Percentiles rank a stretch among this genome's conserved stretches.
phyloP scores from a whole-genome alignment of 208 protist species.

The Sergeia podlipaevii region DNA sequence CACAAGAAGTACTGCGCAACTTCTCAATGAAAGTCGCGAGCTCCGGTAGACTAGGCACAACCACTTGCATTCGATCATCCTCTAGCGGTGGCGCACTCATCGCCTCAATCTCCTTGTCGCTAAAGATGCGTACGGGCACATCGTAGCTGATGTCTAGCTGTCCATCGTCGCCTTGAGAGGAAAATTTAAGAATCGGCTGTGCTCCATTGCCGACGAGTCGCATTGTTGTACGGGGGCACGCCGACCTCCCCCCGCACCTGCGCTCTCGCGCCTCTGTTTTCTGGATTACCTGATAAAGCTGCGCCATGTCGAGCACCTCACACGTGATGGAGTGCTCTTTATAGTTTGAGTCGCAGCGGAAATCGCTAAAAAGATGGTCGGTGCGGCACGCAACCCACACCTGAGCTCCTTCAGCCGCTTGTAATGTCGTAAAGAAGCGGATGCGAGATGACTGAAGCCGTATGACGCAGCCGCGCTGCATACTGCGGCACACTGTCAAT shows the following conservation, averaged over 20 bases:
- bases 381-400: constrained; percentile 71
- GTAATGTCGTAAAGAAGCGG: constrained; percentile 64
- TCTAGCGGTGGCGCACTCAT: constrained; percentile 49
- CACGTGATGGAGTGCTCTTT: constrained; percentile 70
- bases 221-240: constrained; percentile 32
- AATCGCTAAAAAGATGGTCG: constrained; percentile 59
- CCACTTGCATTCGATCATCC: constrained; percentile 36
- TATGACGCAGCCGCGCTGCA: constrained; percentile 49
- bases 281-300: constrained; percentile 64
- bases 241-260: constrained; percentile 6
- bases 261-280: constrained; percentile 47
- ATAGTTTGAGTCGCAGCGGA: constrained; percentile 60
- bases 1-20: constrained; percentile 55
- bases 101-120: constrained; percentile 42
- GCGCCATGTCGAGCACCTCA: constrained; percentile 58
- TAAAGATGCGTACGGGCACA: constrained; percentile 69
- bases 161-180: constrained; percentile 30
- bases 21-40: constrained; percentile 75
- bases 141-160: constrained; percentile 67
- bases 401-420: constrained; percentile 55
- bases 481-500: constrained; percentile 59
- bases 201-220: constrained; percentile 39
- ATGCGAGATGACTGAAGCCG: constrained; percentile 52
- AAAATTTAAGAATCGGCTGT: constrained; percentile 27
- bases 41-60: constrained; percentile 60